Conservation (phyloP, 2,329 filamentous ascomycete species). For the Pseudopithomyces maydicus region DNA sequence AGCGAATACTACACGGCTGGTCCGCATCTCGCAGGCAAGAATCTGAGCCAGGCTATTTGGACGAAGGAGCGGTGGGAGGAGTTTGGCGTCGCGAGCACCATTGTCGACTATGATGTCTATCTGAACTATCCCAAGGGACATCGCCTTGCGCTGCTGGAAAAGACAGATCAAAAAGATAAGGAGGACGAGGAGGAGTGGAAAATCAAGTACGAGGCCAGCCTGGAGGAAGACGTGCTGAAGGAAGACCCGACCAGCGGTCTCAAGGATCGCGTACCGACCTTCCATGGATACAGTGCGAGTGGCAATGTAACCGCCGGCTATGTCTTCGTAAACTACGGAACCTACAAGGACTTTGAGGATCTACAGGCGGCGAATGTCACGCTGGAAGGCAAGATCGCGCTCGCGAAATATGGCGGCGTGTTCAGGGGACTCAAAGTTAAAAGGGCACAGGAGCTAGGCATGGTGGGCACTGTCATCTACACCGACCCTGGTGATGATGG, state of each 20-base stretch:
- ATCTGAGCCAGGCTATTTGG: conserved; percentile 58
- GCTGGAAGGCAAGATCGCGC: conserved; percentile 82
- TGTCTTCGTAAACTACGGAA: conserved; percentile 91
- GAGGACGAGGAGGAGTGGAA: conserved; percentile 52
- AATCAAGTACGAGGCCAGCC: conserved; percentile 75
- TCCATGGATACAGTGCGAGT: conserved; percentile 92
- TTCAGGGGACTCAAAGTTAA: conserved; percentile 94
- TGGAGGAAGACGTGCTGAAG: conserved; percentile 83
- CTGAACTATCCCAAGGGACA: conserved; percentile 58
- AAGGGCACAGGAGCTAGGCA: conserved; percentile 86
- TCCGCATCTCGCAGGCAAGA: conserved; percentile 58
- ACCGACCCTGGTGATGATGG: conserved; percentile 90
- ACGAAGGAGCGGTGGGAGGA: conserved; percentile 56
- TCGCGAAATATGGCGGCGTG: conserved; percentile 82
- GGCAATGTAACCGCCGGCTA: conserved; percentile 89
- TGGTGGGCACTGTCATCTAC: conserved; percentile 84
- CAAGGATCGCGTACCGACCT: conserved; percentile 77
- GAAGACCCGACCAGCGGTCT: conserved; percentile 81
- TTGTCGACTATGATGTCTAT: conserved; percentile 58
- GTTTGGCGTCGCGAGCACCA: conserved; percentile 52
- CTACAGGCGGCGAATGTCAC: conserved; percentile 75
- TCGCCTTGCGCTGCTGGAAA: conserved; percentile 51
- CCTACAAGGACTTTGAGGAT: conserved; percentile 83
- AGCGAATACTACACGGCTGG: conserved; percentile 58
- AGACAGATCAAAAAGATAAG: conserved; percentile 59